phyloP scores from a whole-genome alignment of 1,284 basidiomycete species.

The Trametes sp. region DNA sequence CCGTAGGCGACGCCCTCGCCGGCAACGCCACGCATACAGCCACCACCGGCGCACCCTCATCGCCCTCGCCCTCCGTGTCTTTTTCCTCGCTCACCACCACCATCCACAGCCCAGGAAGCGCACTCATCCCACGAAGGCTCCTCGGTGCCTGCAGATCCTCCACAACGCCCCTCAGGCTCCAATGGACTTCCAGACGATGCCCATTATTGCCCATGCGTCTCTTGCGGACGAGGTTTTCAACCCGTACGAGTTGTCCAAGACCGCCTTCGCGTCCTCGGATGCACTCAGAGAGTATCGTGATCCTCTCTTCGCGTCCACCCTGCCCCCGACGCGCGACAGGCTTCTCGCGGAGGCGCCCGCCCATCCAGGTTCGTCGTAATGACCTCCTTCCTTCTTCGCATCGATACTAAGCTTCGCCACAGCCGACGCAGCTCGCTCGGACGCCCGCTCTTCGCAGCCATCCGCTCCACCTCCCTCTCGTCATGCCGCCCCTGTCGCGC shows the following conservation, averaged over 20 bases:
- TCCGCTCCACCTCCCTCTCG: slow-evolving; percentile 10
- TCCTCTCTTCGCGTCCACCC: slow-evolving; percentile 4
- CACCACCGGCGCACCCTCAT: neutral
- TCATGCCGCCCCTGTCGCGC: slow-evolving; percentile 14
- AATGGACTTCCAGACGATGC: slow-evolving; percentile 13
- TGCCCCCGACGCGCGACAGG: slow-evolving; percentile 3
- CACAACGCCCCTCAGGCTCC: slow-evolving; percentile 7
- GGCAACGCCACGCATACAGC: slow-evolving; percentile 3
- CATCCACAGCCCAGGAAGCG: neutral
- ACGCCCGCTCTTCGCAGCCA: slow-evolving; percentile 1
- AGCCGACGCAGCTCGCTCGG: slow-evolving; percentile 13
- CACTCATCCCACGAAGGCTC: slow-evolving; percentile 8
- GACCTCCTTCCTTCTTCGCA: slow-evolving; percentile 6
- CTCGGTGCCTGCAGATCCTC: slow-evolving; percentile 29
- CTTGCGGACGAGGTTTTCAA: slow-evolving; percentile 7
- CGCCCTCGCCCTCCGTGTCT: neutral
- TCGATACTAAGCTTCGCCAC: slow-evolving; percentile 6
- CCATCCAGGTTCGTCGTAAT: slow-evolving; percentile 12
- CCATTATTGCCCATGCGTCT: slow-evolving; percentile 6
- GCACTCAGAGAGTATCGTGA: slow-evolving; percentile 4
- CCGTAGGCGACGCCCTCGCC: slow-evolving; percentile 9
- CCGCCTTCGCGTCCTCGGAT: slow-evolving; percentile 1
- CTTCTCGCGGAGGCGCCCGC: slow-evolving; percentile 9
- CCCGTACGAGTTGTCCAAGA: slow-evolving; percentile 8
- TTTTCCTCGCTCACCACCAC: neutral